Evolutionary conservation across 225 moss, liverwort and hornwort species (phyloP), one percentile per base, ranked within the genome.

Genomic region (Thuidium tamariscinum): DNA sequence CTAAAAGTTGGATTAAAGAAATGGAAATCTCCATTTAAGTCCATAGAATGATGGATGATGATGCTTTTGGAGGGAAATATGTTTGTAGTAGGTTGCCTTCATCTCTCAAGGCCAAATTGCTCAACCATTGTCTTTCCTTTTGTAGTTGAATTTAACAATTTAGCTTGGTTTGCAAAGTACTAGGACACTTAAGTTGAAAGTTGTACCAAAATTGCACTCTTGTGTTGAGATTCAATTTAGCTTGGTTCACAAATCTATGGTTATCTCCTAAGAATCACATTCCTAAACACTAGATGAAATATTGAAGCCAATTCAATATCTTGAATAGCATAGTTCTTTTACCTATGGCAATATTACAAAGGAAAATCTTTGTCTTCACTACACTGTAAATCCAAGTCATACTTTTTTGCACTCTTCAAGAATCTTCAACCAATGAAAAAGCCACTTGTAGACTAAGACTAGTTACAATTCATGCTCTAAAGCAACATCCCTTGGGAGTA

Each of bases 381-480:
- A 25, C 15, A 8, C 26, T 1, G 41, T 26, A 26, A 69, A 69
- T 69, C 26, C 15, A 41, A 26, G 8, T 26, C 5, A 5, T 8
- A 26, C 5, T 41, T 41, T 69, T 41, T 5, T 25, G 5, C 26
- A 41, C 3, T 41, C 15, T 69, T 41, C 0, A 69, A 0, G 15
- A 69, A 26, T 41, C 5, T 41, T 41, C 1, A 2, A 42, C 5
- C 17, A 46, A 30, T 30, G 18, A 7, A 72, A 72, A 72, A 1
- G 1, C 6, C 30, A 29, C 18, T 72, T 72, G 11, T 0, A 46
- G 0, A 17, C 1, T 4, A 1, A 73, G 19, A 30, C 19, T 1
- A 0, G 2, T 19, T 30, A 73, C 48, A 18, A 48, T 30, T 32
- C 7, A 48, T 73, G 2, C 30, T 30, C 11, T 19, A 4, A 11